Evolutionary conservation across 768 basidiomycete genomes (phyloP), one percentile per base, ranked within the genome.

Genomic region (Leccinum variicolor): DNA sequence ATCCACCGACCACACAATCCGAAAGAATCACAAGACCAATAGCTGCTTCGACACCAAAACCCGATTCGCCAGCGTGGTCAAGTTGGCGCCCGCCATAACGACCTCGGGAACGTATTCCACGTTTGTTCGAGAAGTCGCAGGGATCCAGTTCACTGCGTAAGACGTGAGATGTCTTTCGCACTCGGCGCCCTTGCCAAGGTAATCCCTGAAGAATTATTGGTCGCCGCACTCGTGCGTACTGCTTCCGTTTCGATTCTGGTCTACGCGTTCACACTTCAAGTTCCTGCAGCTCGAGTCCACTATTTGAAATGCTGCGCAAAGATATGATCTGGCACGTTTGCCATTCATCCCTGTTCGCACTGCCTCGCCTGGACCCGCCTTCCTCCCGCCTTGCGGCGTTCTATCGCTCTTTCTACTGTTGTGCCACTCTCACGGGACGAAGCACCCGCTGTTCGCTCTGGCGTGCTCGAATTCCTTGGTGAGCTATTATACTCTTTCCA

Each of bases 111-210:
- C n/a, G n/a, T n/a, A n/a, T n/a, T n/a, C n/a, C n/a, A n/a, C n/a
- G n/a, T 90, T 92, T 66, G 86, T 92, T 14, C 80, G 80, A 48
- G 92, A 92, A 69, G 82, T 94, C 7, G 83, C 6, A 75, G 75
- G 26, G 89, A 90, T 67, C 73, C 82, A 47, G 77, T 88, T n/a
- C n/a, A 85, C 53, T 92, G 89, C 84, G 90, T 94, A 19, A 78
- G 92, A 61, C 78, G 88, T 52, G 92, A 96, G 69, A 92, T 92
- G 2, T 89, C 89, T 1, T 90, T 92, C 62, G 94, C 94, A 3
- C 76, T 98, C 26, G 93, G 92, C 0, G 90, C 89, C 8, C 77
- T 98, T 53, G 92, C 93, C n/a, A 94, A 95, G 73, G 84, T 91
- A 23, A 86, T 92, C 8, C 86, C 91, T n/a, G 74, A 82, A 45